Base-by-base conservation (phyloP, 2,329 filamentous ascomycete species). In the Colletotrichum lupini region DNA sequence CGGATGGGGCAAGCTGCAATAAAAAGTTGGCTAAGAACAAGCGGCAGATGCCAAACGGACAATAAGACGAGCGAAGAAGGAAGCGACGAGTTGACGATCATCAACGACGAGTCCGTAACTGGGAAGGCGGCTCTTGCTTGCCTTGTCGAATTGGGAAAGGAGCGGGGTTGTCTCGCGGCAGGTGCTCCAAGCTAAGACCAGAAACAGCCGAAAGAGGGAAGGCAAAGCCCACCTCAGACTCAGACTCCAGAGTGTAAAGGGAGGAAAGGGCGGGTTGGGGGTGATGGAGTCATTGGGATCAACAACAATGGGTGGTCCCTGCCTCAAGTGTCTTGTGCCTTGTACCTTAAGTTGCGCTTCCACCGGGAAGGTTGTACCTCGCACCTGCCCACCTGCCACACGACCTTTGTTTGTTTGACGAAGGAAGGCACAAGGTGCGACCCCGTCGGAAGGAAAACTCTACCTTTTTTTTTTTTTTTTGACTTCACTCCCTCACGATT, bases 311-410 rank as follows among this genome's bases (percentile, higher is more conserved):
- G 49, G 28, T 61, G 37, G 60, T 66, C 60, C 61, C 32, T 70
- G 67, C 69, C 65, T 63, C 26, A 64, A 35, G 37, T 49, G 32
- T 35, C 32, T 35, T 35, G 32, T 35, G 32, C 32, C 32, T 35
- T 35, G 32, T 35, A 35, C 32, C 32, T 35, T 35, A 35, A 35
- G 32, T 35, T 2, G 42, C 42, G 4, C 19, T 49, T n/a, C 53
- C 42, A 19, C 66, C 46, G 59, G 61, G 46, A 69, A 46, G 52
- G 70, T 71, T 56, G 49, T 37, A 66, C 71, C 56, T 65, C 61
- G 49, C 56, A 73, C 71, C 35, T 57, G 67, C 67, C 70, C 28
- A 58, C 42, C 32, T 69, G 35, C 42, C 19, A 49, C 42, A 49
- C 19, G 42, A 49, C 19, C 19, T 56, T 59, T 66, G 68, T 70